Conservation (phyloP, 1,284 basidiomycete species). For the Austroboletus novae-zelandiae region DNA sequence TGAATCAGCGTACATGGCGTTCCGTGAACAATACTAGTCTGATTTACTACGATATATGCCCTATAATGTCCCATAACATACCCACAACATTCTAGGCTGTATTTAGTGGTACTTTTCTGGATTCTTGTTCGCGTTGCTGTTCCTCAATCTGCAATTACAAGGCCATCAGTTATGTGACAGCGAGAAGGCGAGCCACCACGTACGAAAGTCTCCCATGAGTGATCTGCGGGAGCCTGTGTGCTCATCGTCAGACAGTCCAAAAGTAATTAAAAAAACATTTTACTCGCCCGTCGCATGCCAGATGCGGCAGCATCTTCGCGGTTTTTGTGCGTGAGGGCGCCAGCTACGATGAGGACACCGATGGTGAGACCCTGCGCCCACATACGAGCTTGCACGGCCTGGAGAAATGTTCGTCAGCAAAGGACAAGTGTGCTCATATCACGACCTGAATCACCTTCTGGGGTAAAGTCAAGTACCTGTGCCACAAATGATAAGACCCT, state of each 20-base stretch:
- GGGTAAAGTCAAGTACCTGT: conserved; percentile 51
- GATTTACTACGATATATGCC: no score
- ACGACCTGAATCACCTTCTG: conserved; percentile 44
- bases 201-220: conserved; percentile 30
- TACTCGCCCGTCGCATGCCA: conserved; percentile 25
- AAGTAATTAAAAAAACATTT: neutral
- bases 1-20: no score
- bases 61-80: neutral
- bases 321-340: conserved; percentile 56
- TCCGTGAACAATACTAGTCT: no score
- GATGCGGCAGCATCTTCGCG: conserved; percentile 33
- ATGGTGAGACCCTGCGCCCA: conserved; percentile 85
- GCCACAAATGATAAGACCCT: neutral
- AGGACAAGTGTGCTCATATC: neutral
- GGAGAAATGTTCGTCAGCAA: conserved; percentile 45
- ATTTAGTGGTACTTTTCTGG: conserved; percentile 16
- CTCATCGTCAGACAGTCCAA: neutral
- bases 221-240: conserved; percentile 18
- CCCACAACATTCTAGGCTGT: conserved; percentile 1
- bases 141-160: conserved; percentile 23
- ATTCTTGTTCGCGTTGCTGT: conserved; percentile 27
- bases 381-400: conserved; percentile 90
- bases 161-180: neutral
- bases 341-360: conserved; percentile 72
- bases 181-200: conserved; percentile 2